Evolutionary conservation across 345 rosid species (phyloP).

Genomic region (Arabis hirsuta): DNA sequence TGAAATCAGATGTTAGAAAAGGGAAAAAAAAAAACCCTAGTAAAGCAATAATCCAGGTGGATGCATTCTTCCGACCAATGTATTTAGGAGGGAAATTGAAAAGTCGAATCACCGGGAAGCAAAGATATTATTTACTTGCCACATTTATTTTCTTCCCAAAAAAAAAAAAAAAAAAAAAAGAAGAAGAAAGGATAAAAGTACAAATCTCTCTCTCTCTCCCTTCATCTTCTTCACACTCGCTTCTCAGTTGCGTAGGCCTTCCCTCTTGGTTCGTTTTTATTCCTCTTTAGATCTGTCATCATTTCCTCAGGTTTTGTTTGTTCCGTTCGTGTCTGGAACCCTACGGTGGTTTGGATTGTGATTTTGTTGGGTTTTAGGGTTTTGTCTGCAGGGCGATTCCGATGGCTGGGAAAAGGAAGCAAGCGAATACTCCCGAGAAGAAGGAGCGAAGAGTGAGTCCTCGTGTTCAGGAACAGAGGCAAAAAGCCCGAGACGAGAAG

Average conservation of each 20-base stretch:
- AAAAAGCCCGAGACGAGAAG: conserved; percentile 52
- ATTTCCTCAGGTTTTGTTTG: neutral
- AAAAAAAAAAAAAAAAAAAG: too few relatives aligned
- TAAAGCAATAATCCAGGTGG: neutral
- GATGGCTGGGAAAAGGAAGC: conserved; percentile 28
- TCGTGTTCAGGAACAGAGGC: conserved; percentile 47
- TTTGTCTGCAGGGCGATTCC: neutral
- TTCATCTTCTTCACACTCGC: conserved; percentile 13
- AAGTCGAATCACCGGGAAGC: conserved; percentile 22
- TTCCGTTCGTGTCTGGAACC: neutral
- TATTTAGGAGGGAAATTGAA: conserved; percentile 36
- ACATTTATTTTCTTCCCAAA: neutral
- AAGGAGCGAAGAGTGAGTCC: conserved; percentile 46
- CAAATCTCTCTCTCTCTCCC: neutral
- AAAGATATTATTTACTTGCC: neutral
- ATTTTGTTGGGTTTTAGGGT: neutral
- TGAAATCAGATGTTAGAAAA: too few relatives aligned
- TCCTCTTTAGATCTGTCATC: neutral
- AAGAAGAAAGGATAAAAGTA: neutral
- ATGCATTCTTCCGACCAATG: neutral
- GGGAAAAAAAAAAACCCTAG: neutral
- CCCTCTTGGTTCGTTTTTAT: neutral
- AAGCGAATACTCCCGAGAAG: neutral
- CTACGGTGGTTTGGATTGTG: neutral
- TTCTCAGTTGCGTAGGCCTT: neutral